A percentile compares a stretch with the other conserved stretches of the same genome.
Conservation (phyloP, 1,284 basidiomycete species). For the Athelia psychrophila region DNA sequence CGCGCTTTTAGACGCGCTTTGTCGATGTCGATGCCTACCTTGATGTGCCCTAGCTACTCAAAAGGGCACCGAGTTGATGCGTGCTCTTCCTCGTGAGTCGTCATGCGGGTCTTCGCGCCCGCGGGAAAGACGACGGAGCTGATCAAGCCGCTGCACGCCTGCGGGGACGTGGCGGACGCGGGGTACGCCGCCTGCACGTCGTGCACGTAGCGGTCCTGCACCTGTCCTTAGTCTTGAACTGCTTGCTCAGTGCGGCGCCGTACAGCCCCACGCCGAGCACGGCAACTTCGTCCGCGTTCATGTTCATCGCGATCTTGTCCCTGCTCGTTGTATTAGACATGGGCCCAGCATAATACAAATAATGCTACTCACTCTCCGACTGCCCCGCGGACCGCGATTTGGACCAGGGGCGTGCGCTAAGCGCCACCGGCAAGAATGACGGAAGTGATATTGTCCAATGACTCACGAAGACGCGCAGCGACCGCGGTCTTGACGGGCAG, state of each 20-base stretch:
- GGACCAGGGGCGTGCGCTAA: slow-evolving; percentile 91
- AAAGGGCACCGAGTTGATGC: too few relatives aligned
- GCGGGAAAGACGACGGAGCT: slow-evolving; percentile 73
- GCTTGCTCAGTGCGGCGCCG: slow-evolving; percentile 85
- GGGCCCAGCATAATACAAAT: neutral
- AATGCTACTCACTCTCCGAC: slow-evolving; percentile 72
- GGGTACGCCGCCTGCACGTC: slow-evolving; percentile 79
- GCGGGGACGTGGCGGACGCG: slow-evolving; percentile 50
- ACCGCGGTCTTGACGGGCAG: too few relatives aligned
- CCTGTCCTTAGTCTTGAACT: slow-evolving; percentile 94
- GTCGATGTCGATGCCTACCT: too few relatives aligned
- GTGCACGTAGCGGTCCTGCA: slow-evolving; percentile 71
- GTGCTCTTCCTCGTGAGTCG: too few relatives aligned
- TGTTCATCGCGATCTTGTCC: slow-evolving; percentile 86
- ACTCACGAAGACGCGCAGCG: too few relatives aligned
- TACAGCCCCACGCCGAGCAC: slow-evolving; percentile 95
- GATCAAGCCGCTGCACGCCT: slow-evolving; percentile 59
- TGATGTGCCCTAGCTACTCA: too few relatives aligned
- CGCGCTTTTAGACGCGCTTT: too few relatives aligned
- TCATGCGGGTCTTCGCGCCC: slow-evolving; percentile 71
- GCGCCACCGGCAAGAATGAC: slow-evolving; percentile 91
- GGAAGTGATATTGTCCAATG: slow-evolving; percentile 80
- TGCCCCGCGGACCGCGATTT: slow-evolving; percentile 71
- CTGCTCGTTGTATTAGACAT: slow-evolving; percentile 26
- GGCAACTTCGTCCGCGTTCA: slow-evolving; percentile 96